These are phyloP conservation scores for Dalbergia cochinchinensis DNA, from an alignment of 306 rosid genomes.

Conservation along the genomic window DNA sequence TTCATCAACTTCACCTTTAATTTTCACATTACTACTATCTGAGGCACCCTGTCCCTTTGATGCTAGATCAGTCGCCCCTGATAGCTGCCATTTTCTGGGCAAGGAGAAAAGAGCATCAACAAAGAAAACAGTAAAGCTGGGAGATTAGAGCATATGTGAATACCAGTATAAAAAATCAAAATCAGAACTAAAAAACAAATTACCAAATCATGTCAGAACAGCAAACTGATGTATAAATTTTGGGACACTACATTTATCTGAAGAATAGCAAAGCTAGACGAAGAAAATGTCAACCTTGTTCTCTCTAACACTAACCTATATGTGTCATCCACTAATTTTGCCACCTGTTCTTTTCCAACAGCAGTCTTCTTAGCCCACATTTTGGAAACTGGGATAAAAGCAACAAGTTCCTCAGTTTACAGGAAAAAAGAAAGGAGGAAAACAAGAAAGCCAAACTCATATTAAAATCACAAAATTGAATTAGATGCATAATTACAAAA, in stretches of 20 bases:
- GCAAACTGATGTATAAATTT: conserved; percentile 8
- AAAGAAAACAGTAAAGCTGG: conserved; percentile 23
- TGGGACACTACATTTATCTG: not conserved
- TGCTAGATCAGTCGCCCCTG: conserved; percentile 86
- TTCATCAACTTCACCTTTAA: conserved; percentile 78
- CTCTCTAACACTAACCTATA: conserved; percentile 74
- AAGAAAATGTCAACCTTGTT: not conserved
- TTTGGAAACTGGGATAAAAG: conserved; percentile 67
- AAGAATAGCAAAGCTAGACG: conserved; percentile 36
- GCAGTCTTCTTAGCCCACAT: conserved; percentile 79
- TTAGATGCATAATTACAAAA: conserved; percentile 5
- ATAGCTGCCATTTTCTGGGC: conserved; percentile 80
- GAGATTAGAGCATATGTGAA: conserved; percentile 4
- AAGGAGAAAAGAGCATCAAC: conserved; percentile 11
- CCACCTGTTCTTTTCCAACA: conserved; percentile 85
- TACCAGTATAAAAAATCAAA: conserved; percentile 16
- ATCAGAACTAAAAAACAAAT: conserved; percentile 1
- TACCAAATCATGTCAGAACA: conserved; percentile 24
- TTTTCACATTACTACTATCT: conserved; percentile 76
- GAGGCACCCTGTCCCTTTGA: conserved; percentile 84
- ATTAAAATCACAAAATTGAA: conserved; percentile 30
- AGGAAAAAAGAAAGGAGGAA: conserved; percentile 5
- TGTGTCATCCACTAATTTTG: conserved; percentile 91
- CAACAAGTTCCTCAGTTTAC: conserved; percentile 29
- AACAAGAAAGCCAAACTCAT: conserved; percentile 30